Conservation (phyloP, 352 stramenopile species). For the Globisporangium megalacanthum region DNA sequence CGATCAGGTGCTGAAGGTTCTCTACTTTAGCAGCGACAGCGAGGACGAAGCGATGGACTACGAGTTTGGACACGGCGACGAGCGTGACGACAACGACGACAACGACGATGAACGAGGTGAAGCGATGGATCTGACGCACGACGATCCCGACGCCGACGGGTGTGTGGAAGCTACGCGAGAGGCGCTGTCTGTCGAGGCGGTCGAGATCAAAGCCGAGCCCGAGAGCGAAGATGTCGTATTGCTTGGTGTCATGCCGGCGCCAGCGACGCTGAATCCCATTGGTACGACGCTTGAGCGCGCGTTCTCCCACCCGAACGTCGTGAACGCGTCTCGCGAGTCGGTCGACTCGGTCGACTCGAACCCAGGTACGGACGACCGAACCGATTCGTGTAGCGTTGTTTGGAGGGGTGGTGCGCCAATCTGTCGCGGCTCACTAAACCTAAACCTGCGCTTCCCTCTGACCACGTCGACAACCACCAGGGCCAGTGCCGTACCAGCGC, state of each 20-base stretch:
- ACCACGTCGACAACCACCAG: background rate
- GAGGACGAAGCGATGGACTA: conserved; percentile 22
- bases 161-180: conserved; percentile 4
- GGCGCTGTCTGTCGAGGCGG: conserved; percentile 2
- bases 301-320: background rate
- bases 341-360: conserved; percentile 8
- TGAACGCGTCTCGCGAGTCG: conserved; percentile 8
- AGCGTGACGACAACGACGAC: conserved; percentile 2
- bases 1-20: conserved; percentile 27
- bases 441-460: no score
- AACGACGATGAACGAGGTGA: conserved; percentile 8
- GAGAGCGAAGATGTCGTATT: conserved; percentile 4
- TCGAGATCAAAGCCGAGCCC: conserved; percentile 10
- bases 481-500: background rate
- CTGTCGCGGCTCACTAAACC: no score
- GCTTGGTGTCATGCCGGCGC: background rate
- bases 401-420: no score
- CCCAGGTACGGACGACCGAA: conserved; percentile 1
- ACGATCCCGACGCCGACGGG: background rate
- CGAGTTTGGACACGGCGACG: conserved; percentile 6
- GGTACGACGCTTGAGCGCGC: background rate
- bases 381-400: background rate
- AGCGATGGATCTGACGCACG: background rate
- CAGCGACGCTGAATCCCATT: background rate
- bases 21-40: conserved; percentile 38